Evolutionary conservation across 2,329 filamentous ascomycete genomes (phyloP).

Genomic region (Nothophaeocryptopus gaeumannii): DNA sequence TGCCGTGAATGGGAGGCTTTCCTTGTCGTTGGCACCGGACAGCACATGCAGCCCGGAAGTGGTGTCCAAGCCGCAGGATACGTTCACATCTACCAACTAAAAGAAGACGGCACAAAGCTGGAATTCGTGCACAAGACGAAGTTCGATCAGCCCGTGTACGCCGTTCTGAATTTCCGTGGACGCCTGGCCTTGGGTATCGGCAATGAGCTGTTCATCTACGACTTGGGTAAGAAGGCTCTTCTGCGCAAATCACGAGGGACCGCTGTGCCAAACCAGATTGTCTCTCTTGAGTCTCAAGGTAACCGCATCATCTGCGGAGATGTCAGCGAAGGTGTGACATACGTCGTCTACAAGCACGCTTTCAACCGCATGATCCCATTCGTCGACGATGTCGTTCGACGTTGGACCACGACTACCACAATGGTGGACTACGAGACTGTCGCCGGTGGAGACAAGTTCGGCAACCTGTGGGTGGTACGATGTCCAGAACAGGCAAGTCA

Average conservation of each 20-base stretch:
- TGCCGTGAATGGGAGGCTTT: conserved; percentile 87
- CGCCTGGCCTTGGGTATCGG: conserved; percentile 83
- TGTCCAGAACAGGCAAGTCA: conserved; percentile 82
- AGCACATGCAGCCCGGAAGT: conserved; percentile 61
- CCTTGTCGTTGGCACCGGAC: conserved; percentile 89
- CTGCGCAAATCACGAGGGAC: conserved; percentile 69
- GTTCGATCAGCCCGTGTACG: conserved; percentile 81
- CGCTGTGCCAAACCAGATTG: conserved; percentile 61
- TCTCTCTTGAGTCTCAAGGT: conserved; percentile 83
- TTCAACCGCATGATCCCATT: conserved; percentile 93
- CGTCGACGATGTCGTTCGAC: conserved; percentile 80
- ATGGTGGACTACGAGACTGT: conserved; percentile 98
- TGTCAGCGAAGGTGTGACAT: conserved; percentile 86
- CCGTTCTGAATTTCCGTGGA: conserved; percentile 91
- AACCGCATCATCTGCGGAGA: conserved; percentile 90
- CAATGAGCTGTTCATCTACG: conserved; percentile 78
- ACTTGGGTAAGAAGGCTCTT: conserved; percentile 87
- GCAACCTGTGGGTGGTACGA: conserved; percentile 89
- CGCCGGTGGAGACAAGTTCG: conserved; percentile 95
- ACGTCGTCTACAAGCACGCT: conserved; percentile 87
- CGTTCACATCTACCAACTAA: conserved; percentile 88
- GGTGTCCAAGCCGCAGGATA: conserved; percentile 55
- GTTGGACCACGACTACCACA: conserved; percentile 85
- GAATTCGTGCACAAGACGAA: conserved; percentile 97
- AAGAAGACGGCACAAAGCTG: conserved; percentile 79